Conservation (phyloP, 139 green algal species). For the Diplosphaera chodatii region DNA sequence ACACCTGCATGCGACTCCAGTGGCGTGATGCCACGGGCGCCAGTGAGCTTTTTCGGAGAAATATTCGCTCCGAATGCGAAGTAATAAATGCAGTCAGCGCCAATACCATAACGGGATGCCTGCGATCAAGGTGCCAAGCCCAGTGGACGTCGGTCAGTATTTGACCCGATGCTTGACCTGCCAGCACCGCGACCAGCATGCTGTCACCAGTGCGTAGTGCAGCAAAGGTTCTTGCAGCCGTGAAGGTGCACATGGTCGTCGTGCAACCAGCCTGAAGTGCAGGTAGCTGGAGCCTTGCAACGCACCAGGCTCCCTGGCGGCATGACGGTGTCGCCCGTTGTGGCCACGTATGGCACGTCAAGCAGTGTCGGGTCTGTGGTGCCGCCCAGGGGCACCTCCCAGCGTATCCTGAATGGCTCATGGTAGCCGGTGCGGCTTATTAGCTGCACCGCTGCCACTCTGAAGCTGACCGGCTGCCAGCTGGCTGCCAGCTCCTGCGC, state of each 20-base stretch:
- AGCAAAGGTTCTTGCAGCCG: too few species aligned
- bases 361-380: not conserved
- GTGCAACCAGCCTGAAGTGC: too few species aligned
- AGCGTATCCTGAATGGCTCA: constrained; percentile 46
- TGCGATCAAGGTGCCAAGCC: too few species aligned
- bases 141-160: too few species aligned
- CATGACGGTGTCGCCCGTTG: not conserved
- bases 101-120: constrained; percentile 1
- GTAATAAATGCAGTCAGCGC: constrained; percentile 33
- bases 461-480: constrained; percentile 15
- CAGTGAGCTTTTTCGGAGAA: constrained; percentile 31
- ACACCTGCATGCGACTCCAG: constrained; percentile 28
- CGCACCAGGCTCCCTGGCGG: constrained; percentile 1
- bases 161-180: too few species aligned
- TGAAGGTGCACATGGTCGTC: too few species aligned
- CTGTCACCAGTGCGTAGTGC: too few species aligned
- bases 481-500: not conserved
- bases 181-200: too few species aligned
- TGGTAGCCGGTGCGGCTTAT: constrained; percentile 22
- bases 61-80: constrained; percentile 64
- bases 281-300: too few species aligned
- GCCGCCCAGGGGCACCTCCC: constrained; percentile 35
- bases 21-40: constrained; percentile 23
- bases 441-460: constrained; percentile 20
- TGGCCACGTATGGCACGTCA: constrained; percentile 29